Percentiles rank a stretch among this genome's conserved stretches.
phyloP scores from a whole-genome alignment of 1,284 basidiomycete genomes.

The Hemileccinum hortonii region DNA sequence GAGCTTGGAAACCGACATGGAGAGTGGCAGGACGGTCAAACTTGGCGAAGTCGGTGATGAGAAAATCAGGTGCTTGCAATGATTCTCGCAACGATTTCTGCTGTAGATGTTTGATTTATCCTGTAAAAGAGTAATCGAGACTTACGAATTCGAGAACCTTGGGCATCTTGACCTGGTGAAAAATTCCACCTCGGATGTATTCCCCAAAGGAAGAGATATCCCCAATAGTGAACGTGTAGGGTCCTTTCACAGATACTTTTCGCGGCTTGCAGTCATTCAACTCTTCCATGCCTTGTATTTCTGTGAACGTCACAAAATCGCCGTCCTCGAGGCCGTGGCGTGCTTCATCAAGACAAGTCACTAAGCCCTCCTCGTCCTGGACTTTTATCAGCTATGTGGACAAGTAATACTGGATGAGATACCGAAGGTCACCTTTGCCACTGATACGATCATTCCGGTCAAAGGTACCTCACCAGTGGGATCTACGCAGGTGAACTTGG shows the following conservation, averaged over 20 bases:
- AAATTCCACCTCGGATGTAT: slow-evolving; percentile 91
- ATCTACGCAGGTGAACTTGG: slow-evolving; percentile 93
- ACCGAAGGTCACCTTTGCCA: slow-evolving; percentile 63
- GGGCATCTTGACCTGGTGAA: slow-evolving; percentile 99
- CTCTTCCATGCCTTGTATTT: slow-evolving; percentile 94
- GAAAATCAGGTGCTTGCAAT: slow-evolving; percentile 78
- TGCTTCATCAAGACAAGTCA: slow-evolving; percentile 96
- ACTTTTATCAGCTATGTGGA: slow-evolving; percentile 5
- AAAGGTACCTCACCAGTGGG: slow-evolving; percentile 94
- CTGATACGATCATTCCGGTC: slow-evolving; percentile 92
- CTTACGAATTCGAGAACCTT: slow-evolving; percentile 91
- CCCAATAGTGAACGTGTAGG: slow-evolving; percentile 94
- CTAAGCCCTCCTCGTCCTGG: slow-evolving; percentile 84
- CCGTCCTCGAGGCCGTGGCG: slow-evolving; percentile 98
- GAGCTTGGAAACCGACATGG: slow-evolving; percentile 94
- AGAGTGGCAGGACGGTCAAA: slow-evolving; percentile 91
- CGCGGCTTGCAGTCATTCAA: slow-evolving; percentile 90
- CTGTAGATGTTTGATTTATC: slow-evolving; percentile 4
- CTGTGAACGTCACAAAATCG: slow-evolving; percentile 96
- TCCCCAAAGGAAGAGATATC: slow-evolving; percentile 78
- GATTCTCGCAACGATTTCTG: slow-evolving; percentile 95
- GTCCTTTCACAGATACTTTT: slow-evolving; percentile 92
- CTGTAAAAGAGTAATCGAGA: slow-evolving; percentile 12
- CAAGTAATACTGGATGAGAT: not conserved
- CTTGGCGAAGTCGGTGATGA: slow-evolving; percentile 98